Conservation (phyloP, 495 filamentous ascomycete species). For the Penicillium simplicissimum region DNA sequence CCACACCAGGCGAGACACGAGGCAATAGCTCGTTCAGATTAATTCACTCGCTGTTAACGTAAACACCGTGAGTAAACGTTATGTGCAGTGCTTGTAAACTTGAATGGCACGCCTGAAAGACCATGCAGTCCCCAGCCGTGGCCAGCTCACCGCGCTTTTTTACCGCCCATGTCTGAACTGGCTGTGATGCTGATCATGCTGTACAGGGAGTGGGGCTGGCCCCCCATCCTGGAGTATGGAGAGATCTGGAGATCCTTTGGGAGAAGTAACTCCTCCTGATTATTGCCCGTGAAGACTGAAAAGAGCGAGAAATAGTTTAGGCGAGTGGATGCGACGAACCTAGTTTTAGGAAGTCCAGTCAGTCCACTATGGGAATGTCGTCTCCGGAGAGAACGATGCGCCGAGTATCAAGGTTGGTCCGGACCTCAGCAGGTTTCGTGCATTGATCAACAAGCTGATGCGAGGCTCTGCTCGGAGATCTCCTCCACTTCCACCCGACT, state of each 20-base stretch:
- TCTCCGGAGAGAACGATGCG: too few species aligned
- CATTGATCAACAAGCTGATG: neutral
- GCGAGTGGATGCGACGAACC: too few species aligned
- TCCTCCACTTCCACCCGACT: neutral
- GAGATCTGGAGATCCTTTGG: too few species aligned
- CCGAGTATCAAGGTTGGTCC: too few species aligned
- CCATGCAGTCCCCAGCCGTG: neutral
- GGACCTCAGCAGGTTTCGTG: too few species aligned
- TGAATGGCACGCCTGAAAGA: neutral
- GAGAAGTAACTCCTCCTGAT: too few species aligned
- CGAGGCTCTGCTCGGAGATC: neutral
- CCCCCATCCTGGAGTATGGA: neutral
- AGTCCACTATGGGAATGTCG: too few species aligned
- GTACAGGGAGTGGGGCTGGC: neutral
- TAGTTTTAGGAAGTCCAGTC: too few species aligned
- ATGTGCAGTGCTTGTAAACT: neutral
- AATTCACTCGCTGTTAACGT: neutral
- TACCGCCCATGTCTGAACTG: neutral
- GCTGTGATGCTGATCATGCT: neutral
- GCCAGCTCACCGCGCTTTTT: neutral
- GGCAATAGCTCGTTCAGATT: neutral
- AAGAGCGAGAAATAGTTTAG: too few species aligned
- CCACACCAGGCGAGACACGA: neutral
- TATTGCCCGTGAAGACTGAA: too few species aligned
- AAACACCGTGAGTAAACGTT: neutral